Base-by-base conservation (phyloP, 2,329 filamentous ascomycete species). In the Botryotinia narcissicola region DNA sequence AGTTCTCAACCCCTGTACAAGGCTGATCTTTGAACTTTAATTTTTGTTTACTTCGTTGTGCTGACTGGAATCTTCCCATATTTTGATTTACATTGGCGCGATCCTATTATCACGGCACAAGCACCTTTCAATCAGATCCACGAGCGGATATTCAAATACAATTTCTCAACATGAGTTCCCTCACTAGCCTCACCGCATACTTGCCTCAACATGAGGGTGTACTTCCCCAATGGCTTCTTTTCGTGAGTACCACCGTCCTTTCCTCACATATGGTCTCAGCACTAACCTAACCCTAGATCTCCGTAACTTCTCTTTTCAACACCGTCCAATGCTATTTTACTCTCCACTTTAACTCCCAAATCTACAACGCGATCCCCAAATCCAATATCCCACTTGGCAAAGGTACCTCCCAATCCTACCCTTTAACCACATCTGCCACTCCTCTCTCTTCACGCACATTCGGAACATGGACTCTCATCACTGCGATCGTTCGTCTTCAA, bases 311-410 rank as follows among this genome's bases (percentile, higher is more conserved):
- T 44, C 86, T 96, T 74, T 91, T 89, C 79, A 99, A 99, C 86
- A 92, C 90, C 51, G 81, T 97, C 64, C 95, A 98, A 85, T 90
- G 93, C 81, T 97, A 97, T 84, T 80, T 85, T 51, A 97, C 94
- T 29, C 87, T 95, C 5, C 87, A 90, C 82, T 97, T 93, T 84
- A 94, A 94, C 12, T 90, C 91, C n/a, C 92, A 93, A 82, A 89
- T 98, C 80, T 99, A 98, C 86, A 89, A 70, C 44, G 35, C 70
- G 6, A 35, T 48, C 22, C 48, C 70, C 22, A 22, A 37, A 29
- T 32, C 60, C 51, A 44, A 32, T 44, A 22, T 0, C 10, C n/a
- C 60, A 9, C 91, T 78, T 90, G 90, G 1, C 82, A 83, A 69
- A 78, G 84, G 76, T 81, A 81, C 74, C 87, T 82, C 82, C 88